These are phyloP conservation scores for Candida buenavistaensis DNA, from an alignment of 1,139 yeast species.

Conservation along the genomic window DNA sequence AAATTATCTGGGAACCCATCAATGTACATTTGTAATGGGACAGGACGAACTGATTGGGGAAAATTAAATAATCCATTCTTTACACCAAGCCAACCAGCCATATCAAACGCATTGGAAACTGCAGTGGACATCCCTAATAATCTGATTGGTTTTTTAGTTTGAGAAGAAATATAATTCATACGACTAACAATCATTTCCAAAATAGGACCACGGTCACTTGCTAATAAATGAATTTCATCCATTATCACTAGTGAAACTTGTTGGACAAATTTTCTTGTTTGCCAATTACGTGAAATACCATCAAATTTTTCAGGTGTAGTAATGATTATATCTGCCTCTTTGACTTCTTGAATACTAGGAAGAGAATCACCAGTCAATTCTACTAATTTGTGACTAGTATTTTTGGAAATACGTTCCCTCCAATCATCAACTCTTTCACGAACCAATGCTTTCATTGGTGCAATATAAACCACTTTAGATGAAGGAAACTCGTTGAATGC, in stretches of 20 bases:
- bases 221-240: constrained; percentile 97
- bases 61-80: constrained; percentile 88
- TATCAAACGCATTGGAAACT: constrained; percentile 94
- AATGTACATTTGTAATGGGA: constrained; percentile 94
- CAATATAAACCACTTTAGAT: constrained; percentile 89
- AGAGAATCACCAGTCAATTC: constrained; percentile 96
- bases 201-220: constrained; percentile 98
- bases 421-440: constrained; percentile 97
- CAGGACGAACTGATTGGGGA: constrained; percentile 95
- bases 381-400: constrained; percentile 69
- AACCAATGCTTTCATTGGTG: constrained; percentile 98
- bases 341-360: constrained; percentile 85
- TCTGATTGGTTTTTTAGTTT: constrained; percentile 73
- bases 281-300: constrained; percentile 99
- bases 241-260: constrained; percentile 87
- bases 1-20: constrained; percentile 96
- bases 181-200: constrained; percentile 98
- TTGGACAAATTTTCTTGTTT: constrained; percentile 89
- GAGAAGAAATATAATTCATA: constrained; percentile 86
- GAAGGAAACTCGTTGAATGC: constrained; percentile 81
- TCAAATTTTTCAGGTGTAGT: constrained; percentile 99
- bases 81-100: constrained; percentile 98
- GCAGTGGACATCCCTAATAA: constrained; percentile 95
- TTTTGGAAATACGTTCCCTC: constrained; percentile 67
- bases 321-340: constrained; percentile 86